Percentiles rank a stretch among this genome's conserved stretches.
phyloP scores from a whole-genome alignment of 371 early-diverging fungal species.

The Mucor racemosus region DNA sequence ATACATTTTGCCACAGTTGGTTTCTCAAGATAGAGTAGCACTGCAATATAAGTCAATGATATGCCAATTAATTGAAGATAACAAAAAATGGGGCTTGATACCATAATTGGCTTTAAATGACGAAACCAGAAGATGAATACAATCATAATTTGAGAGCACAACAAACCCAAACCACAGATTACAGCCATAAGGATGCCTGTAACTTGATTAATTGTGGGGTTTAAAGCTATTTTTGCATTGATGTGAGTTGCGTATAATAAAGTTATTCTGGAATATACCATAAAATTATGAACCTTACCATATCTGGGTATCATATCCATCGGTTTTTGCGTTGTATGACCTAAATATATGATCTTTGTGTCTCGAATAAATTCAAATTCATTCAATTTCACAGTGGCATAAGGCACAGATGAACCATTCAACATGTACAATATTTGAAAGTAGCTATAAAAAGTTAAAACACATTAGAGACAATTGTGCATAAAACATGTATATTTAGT shows the following conservation, averaged over 20 bases:
- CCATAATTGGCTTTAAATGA: conserved; percentile 38
- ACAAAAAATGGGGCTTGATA: conserved; percentile 46
- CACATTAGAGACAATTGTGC: neutral
- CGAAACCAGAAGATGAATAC: conserved; percentile 32
- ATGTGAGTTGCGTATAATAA: neutral
- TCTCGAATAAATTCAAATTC: conserved; percentile 24
- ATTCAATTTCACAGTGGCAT: conserved; percentile 31
- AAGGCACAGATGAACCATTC: conserved; percentile 17
- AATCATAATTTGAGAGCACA: conserved; percentile 27
- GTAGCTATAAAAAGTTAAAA: conserved; percentile 10
- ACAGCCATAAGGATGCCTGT: conserved; percentile 26
- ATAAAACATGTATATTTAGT: neutral
- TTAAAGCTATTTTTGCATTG: conserved; percentile 27
- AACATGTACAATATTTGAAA: conserved; percentile 23
- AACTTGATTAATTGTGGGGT: conserved; percentile 21
- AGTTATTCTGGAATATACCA: neutral
- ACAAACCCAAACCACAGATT: conserved; percentile 29
- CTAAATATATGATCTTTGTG: conserved; percentile 33
- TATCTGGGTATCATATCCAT: conserved; percentile 9
- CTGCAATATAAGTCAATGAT: conserved; percentile 26
- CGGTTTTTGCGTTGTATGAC: conserved; percentile 22
- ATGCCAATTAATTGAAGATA: conserved; percentile 43
- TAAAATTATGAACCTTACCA: conserved; percentile 11
- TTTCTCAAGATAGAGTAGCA: conserved; percentile 25
- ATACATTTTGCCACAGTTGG: conserved; percentile 38